phyloP scores from a whole-genome alignment of 2,329 filamentous ascomycete genomes.

The Monosporascus sp. region DNA sequence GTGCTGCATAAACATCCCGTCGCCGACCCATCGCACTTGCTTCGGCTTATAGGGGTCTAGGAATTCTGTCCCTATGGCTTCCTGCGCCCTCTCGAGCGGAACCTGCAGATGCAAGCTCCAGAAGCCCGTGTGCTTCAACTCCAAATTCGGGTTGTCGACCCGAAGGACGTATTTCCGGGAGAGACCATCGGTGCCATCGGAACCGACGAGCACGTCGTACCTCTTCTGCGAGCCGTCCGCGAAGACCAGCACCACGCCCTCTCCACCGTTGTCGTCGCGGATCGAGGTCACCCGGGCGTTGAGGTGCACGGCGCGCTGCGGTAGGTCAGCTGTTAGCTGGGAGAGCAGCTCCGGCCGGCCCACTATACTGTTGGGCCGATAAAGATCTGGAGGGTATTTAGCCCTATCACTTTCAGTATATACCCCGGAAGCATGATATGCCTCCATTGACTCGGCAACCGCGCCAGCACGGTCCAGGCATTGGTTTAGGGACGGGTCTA shows the following conservation, averaged over 20 bases:
- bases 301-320: constrained; percentile 20
- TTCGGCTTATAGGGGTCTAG: constrained; percentile 18
- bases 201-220: constrained; percentile 24
- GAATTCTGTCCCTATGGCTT: constrained; percentile 19
- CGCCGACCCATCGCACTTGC: constrained; percentile 23
- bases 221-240: constrained; percentile 21
- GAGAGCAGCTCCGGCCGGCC: constrained; percentile 20
- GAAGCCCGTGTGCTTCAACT: constrained; percentile 17
- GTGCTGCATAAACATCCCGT: constrained; percentile 19
- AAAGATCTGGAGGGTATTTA: not conserved
- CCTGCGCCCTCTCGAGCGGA: constrained; percentile 16
- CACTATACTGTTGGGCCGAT: constrained; percentile 12
- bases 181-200: constrained; percentile 19
- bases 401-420: constrained; percentile 9
- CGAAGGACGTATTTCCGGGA: constrained; percentile 21
- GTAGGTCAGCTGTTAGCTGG: constrained; percentile 18
- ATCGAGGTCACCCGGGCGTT: constrained; percentile 19
- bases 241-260: constrained; percentile 17
- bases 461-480: constrained; percentile 23
- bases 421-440: constrained; percentile 14
- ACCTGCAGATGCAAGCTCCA: constrained; percentile 23
- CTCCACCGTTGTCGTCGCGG: constrained; percentile 7
- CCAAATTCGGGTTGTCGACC: constrained; percentile 10
- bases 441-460: constrained; percentile 12
- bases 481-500: constrained; percentile 18